phyloP scores from a whole-genome alignment of 768 basidiomycete genomes.

The Pleurotus ostreatus region DNA sequence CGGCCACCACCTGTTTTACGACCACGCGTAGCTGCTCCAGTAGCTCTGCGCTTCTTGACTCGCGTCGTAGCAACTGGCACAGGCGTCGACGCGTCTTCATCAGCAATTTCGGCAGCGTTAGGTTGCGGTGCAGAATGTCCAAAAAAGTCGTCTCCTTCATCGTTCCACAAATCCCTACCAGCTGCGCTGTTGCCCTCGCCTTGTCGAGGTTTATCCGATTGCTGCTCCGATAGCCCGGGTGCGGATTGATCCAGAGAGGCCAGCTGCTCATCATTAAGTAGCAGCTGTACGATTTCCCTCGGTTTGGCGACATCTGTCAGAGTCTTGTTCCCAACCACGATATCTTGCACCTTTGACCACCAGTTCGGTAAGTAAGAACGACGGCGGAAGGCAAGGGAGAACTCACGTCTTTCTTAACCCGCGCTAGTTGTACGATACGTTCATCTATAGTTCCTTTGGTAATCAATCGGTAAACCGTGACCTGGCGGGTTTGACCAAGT shows the following conservation, averaged over 20 bases:
- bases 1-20: slow-evolving; percentile 35
- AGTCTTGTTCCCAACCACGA: slow-evolving; percentile 96
- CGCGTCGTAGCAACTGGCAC: slow-evolving; percentile 26
- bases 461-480: slow-evolving; percentile 93
- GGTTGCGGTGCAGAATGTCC: slow-evolving; percentile 44
- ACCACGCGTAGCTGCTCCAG: slow-evolving; percentile 28
- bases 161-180: slow-evolving; percentile 75
- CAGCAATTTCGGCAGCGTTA: slow-evolving; percentile 24
- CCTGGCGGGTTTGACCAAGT: slow-evolving; percentile 93
- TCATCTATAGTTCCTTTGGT: slow-evolving; percentile 95
- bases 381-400: background rate
- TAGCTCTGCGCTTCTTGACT: slow-evolving; percentile 40
- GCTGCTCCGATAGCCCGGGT: slow-evolving; percentile 28
- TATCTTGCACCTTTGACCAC: slow-evolving; percentile 83
- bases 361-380: background rate
- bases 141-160: slow-evolving; percentile 86
- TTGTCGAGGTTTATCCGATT: slow-evolving; percentile 23
- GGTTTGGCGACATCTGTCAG: slow-evolving; percentile 91
- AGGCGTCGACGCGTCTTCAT: slow-evolving; percentile 34
- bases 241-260: slow-evolving; percentile 58
- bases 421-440: slow-evolving; percentile 92
- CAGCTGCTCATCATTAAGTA: slow-evolving; percentile 93
- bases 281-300: slow-evolving; percentile 92
- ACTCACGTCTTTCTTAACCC: slow-evolving; percentile 93
- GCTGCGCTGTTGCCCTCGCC: slow-evolving; percentile 28